Percentiles rank a stretch among this genome's conserved stretches.
phyloP scores from a whole-genome alignment of 2,329 filamentous ascomycete genomes.

The Fusarium luffae region DNA sequence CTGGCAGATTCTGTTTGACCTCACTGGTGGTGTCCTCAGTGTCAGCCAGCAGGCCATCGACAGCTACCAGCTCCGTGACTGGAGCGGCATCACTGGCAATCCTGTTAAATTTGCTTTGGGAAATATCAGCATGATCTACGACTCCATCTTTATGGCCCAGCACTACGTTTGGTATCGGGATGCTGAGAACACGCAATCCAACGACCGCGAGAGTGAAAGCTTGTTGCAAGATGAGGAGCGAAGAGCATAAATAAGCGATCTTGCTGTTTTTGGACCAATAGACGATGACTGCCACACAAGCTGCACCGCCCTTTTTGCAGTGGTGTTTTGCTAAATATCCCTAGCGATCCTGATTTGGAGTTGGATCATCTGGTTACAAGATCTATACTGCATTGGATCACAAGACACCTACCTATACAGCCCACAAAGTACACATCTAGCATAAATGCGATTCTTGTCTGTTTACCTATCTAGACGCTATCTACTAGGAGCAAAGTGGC shows the following conservation, averaged over 20 bases:
- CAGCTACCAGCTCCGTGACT: conserved; percentile 84
- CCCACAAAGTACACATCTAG: not conserved
- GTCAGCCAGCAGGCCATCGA: conserved; percentile 86
- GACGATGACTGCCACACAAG: not conserved
- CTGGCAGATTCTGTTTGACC: conserved; percentile 82
- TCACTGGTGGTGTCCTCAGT: conserved; percentile 83
- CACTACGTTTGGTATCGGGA: conserved; percentile 82
- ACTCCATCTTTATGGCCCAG: conserved; percentile 86
- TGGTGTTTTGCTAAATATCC: not conserved
- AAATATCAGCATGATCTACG: conserved; percentile 87
- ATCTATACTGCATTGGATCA: conserved; percentile 9
- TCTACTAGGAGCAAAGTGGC: not conserved
- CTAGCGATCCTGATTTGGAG: conserved; percentile 5
- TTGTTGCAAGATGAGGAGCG: conserved; percentile 48
- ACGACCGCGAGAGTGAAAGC: conserved; percentile 38
- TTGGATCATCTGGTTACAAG: conserved; percentile 5
- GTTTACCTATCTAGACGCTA: not conserved
- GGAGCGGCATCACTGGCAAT: conserved; percentile 91
- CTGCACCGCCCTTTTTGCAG: not conserved
- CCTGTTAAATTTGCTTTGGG: conserved; percentile 89
- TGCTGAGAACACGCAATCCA: conserved; percentile 17
- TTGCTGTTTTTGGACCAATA: not conserved
- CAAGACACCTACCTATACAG: conserved; percentile 1
- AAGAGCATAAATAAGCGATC: conserved; percentile 26
- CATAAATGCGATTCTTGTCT: not conserved